Evolutionary conservation across 2,329 filamentous ascomycete species (phyloP), one percentile per base, ranked within the genome.

Genomic region (Trichophyton benhamiae): DNA sequence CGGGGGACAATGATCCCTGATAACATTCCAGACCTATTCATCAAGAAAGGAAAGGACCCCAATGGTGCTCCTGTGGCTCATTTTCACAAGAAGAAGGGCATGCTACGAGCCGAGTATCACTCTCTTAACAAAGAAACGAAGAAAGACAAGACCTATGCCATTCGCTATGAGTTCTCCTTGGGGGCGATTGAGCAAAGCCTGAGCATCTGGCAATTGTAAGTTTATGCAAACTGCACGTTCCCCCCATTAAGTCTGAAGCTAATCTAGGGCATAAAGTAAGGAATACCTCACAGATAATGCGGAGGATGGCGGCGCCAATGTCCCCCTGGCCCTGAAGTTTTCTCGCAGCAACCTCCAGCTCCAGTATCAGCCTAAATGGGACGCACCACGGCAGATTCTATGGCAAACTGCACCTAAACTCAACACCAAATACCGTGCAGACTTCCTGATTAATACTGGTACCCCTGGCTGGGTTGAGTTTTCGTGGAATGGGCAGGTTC

Each of bases 321-420:
- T 63, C 22, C 62, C 62, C 8, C 58, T 63, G 8, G 60, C 57
- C 20, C 33, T 63, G 20, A 62, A 63, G 48, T 60, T 63, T 20
- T 61, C 60, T 22, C 46, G 57, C 22, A 58, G 60, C 22, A 62
- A 62, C 20, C 62, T 63, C 13, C 60, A 63, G 49, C 62, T 63
- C 27, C 62, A 63, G 52, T 63, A 63, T 30, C 57, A 63, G 44
- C 52, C 62, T 20, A 60, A 61, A 58, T 63, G 62, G 60, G 60
- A 58, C 42, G 49, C 57, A 5, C 60, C 57, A n/a, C 62, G 62
- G 4, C 60, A 63, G 41, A 48, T 60, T n/a, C 58, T 61, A 15
- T 63, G 62, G 62, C 53, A 49, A 20, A 38, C 36, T 2, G 20
- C 22, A 3, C 36, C 48, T 25, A 38, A 58, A 42, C 1, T 53